phyloP scores from a whole-genome alignment of 208 protist genomes.

The Tritrichomonas musculus region DNA sequence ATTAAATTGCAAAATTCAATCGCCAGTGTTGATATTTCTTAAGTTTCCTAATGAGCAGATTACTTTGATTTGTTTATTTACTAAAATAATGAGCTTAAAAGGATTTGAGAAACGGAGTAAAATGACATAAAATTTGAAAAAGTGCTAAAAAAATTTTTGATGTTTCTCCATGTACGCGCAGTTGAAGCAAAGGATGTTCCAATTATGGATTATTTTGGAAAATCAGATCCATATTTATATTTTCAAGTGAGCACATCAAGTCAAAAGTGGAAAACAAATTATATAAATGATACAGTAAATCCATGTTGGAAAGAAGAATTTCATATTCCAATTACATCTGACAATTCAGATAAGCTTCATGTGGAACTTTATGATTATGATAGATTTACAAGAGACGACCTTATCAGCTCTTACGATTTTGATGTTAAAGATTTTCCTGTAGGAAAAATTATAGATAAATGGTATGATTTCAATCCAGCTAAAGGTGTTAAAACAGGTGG shows the following conservation, averaged over 20 bases:
- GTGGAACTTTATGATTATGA: background rate
- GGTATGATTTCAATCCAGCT: background rate
- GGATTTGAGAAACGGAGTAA: no score
- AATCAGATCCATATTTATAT: slow-evolving; percentile 20
- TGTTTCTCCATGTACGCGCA: no score
- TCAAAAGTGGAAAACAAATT: no score
- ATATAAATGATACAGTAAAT: no score
- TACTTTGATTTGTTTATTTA: no score
- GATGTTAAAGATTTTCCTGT: background rate
- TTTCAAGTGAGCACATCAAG: no score
- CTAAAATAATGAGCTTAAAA: no score
- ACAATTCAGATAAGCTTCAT: background rate
- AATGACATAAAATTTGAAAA: no score
- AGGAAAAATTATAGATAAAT: background rate
- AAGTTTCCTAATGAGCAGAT: no score
- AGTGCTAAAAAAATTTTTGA: no score
- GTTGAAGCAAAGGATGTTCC: background rate
- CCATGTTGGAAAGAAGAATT: slow-evolving; percentile 1
- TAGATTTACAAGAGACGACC: background rate
- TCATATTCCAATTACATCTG: background rate
- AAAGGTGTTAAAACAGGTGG: background rate
- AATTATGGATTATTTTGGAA: background rate
- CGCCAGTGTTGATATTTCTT: no score
- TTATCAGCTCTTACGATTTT: background rate
- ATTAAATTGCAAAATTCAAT: no score